Percentiles rank a stretch among this genome's conserved stretches.
Evolutionary conservation across 1,139 yeast species (phyloP).

Genomic region (Hansenula sp.): DNA sequence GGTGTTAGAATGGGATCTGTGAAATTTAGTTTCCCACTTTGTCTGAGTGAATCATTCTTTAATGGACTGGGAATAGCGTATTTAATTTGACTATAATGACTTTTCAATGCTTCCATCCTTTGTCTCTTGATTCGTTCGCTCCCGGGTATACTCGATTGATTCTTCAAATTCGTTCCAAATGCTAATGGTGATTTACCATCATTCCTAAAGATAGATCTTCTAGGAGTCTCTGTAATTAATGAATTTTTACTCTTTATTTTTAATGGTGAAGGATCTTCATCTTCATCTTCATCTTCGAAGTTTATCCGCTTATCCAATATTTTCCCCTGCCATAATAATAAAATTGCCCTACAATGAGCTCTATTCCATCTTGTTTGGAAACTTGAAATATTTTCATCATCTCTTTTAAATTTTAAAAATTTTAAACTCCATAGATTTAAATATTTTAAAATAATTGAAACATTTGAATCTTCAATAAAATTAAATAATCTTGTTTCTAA

Average conservation of each 20-base stretch:
- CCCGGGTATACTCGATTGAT: slow-evolving; percentile 27
- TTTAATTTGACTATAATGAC: slow-evolving; percentile 28
- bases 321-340: slow-evolving; percentile 29
- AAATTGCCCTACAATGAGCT: slow-evolving; percentile 30
- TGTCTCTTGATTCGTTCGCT: slow-evolving; percentile 28
- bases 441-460: slow-evolving; percentile 19
- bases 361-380: slow-evolving; percentile 33
- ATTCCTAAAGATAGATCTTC: slow-evolving; percentile 5
- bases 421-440: slow-evolving; percentile 30
- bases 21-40: not conserved
- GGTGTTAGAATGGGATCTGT: not conserved
- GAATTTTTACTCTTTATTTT: slow-evolving; percentile 5
- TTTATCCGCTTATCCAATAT: slow-evolving; percentile 3
- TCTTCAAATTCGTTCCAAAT: not conserved
- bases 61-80: slow-evolving; percentile 32
- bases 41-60: not conserved
- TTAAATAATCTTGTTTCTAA: slow-evolving; percentile 10
- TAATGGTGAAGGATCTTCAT: slow-evolving; percentile 19
- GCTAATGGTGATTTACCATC: not conserved
- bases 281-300: slow-evolving; percentile 11
- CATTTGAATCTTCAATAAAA: slow-evolving; percentile 17
- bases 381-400: slow-evolving; percentile 26
- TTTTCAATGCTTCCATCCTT: slow-evolving; percentile 29
- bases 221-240: slow-evolving; percentile 10
- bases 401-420: slow-evolving; percentile 27